Conservation (phyloP, 148 eudicot genomes). For the Heliamphora exappendiculata region DNA sequence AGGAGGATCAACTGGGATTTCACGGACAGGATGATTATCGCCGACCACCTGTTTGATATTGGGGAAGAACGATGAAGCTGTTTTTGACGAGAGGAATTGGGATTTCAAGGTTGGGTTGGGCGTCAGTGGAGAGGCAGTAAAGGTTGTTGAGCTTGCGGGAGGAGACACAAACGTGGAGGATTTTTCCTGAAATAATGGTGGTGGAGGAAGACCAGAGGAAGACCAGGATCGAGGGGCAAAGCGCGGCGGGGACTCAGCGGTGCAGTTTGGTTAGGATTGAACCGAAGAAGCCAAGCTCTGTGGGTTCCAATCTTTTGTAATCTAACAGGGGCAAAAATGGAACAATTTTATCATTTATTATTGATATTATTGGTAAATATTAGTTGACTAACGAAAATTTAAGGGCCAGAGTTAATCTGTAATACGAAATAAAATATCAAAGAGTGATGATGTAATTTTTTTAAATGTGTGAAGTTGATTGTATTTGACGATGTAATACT, state of each 20-base stretch:
- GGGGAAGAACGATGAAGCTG: not conserved
- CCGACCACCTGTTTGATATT: not conserved
- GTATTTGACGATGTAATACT: no score
- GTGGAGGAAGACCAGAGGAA: conserved; percentile 63
- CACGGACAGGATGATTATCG: no score
- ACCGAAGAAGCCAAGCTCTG: conserved; percentile 13
- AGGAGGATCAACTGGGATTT: not conserved
- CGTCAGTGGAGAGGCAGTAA: conserved; percentile 59
- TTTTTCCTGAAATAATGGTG: conserved; percentile 49
- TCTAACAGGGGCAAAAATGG: no score
- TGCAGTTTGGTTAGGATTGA: conserved; percentile 22
- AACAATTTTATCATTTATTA: no score
- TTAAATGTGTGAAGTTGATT: no score
- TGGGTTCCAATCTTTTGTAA: conserved; percentile 15
- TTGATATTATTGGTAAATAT: no score
- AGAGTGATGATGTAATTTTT: no score
- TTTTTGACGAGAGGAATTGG: conserved; percentile 22
- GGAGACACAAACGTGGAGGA: conserved; percentile 59
- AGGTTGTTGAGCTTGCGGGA: conserved; percentile 57
- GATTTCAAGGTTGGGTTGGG: conserved; percentile 33
- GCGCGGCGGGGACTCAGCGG: conserved; percentile 24
- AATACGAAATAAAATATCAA: no score
- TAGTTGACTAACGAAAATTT: no score
- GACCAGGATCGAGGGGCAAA: conserved; percentile 39
- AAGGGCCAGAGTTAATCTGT: no score